Percentiles rank a stretch among this genome's conserved stretches.
These are phyloP conservation scores for Platismatia glauca DNA, from an alignment of 495 filamentous ascomycete genomes.

Conservation along the genomic window DNA sequence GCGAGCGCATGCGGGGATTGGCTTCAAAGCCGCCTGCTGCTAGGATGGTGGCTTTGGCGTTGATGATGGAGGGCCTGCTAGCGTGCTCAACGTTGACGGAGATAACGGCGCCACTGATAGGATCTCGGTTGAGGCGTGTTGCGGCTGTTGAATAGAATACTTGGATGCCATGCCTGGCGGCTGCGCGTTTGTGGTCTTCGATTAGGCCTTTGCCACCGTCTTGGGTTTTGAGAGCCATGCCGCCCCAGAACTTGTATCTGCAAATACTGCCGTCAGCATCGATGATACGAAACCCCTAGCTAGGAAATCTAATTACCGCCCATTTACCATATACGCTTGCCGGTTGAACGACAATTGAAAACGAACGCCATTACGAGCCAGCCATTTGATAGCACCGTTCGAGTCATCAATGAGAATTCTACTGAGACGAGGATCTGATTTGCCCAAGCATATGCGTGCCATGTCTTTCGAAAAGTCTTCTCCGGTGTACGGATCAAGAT, in stretches of 20 bases:
- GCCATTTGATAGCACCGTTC: not conserved
- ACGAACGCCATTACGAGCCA: not conserved
- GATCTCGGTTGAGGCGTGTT: not conserved
- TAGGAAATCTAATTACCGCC: not conserved
- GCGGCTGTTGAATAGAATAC: not conserved
- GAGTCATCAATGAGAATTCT: not conserved
- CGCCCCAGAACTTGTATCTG: not conserved
- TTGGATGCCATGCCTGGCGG: not conserved
- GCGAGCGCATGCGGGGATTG: not conserved
- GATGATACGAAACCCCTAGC: not conserved
- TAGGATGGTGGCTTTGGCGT: not conserved
- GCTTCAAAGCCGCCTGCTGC: not conserved
- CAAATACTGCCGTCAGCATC: not conserved
- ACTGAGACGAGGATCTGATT: not conserved
- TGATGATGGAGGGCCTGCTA: not conserved
- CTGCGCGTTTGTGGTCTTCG: not conserved
- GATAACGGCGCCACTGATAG: not conserved
- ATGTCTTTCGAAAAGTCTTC: not conserved
- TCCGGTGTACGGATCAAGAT: not conserved
- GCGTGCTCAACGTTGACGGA: not conserved
- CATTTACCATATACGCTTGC: not conserved
- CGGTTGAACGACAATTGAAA: not conserved
- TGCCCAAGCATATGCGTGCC: not conserved
- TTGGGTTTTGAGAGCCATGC: conserved; percentile 1
- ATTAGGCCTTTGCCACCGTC: not conserved